These are phyloP conservation scores for Hypoxylon sp. DNA, from an alignment of 2,329 filamentous ascomycete species.

Conservation along the genomic window DNA sequence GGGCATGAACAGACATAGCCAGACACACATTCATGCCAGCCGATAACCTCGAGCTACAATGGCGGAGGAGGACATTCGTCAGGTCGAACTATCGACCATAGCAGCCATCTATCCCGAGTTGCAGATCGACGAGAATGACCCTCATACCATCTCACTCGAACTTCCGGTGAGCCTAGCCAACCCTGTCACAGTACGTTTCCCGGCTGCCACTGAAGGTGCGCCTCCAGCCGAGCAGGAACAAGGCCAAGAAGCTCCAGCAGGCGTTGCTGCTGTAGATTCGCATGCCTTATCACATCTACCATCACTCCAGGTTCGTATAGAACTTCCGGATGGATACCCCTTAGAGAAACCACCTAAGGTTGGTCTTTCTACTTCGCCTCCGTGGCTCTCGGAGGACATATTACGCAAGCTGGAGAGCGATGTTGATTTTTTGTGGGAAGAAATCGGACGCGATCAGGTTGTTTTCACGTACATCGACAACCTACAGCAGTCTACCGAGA, in stretches of 20 bases:
- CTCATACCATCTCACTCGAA: conserved; percentile 63
- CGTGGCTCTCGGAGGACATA: conserved; percentile 63
- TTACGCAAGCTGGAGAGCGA: conserved; percentile 61
- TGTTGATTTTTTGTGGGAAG: conserved; percentile 66
- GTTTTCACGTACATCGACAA: conserved; percentile 72
- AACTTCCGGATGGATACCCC: conserved; percentile 67
- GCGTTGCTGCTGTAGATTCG: conserved; percentile 49
- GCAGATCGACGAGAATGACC: conserved; percentile 52
- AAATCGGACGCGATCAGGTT: conserved; percentile 65
- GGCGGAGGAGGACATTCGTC: conserved; percentile 58
- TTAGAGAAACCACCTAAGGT: conserved; percentile 59
- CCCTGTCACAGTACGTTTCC: conserved; percentile 66
- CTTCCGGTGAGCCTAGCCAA: conserved; percentile 64
- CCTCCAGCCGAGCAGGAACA: conserved; percentile 34
- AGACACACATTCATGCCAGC: conserved; percentile 36
- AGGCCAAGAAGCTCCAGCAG: conserved; percentile 12
- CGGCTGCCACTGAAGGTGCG: conserved; percentile 53
- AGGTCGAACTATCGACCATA: conserved; percentile 67
- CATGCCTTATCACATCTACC: conserved; percentile 66
- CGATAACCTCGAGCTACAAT: conserved; percentile 36
- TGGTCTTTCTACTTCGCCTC: conserved; percentile 60
- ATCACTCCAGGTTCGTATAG: conserved; percentile 61
- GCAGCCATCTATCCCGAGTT: conserved; percentile 75
- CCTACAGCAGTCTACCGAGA: conserved; percentile 65
- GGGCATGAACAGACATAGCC: conserved; percentile 26